These are phyloP conservation scores for Cymbidium sinense DNA, from an alignment of 106 monocot genomes.

Conservation along the genomic window DNA sequence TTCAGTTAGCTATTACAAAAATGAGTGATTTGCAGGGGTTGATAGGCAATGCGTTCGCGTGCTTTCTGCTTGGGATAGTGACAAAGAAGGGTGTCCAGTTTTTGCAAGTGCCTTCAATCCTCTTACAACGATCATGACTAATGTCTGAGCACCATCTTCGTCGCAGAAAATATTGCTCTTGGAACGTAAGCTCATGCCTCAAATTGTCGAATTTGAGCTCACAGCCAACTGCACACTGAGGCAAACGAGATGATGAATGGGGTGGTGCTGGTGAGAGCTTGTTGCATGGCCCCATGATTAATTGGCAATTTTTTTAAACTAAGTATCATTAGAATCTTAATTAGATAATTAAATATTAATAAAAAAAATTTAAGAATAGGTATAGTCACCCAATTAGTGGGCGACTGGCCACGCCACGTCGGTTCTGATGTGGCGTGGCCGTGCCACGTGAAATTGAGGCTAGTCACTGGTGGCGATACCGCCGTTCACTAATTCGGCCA, in stretches of 20 bases:
- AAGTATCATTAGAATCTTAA: too few species aligned
- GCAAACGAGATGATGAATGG: neutral
- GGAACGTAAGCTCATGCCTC: neutral
- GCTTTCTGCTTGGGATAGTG: neutral
- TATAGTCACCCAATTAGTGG: too few species aligned
- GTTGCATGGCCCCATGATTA: neutral
- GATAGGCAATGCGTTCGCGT: neutral
- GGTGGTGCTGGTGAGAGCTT: neutral
- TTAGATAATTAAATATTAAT: too few species aligned
- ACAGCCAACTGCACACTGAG: neutral
- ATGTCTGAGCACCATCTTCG: neutral
- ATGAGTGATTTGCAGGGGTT: constrained; percentile 4
- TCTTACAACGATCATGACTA: neutral
- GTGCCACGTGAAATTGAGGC: too few species aligned
- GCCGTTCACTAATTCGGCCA: too few species aligned
- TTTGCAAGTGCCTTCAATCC: constrained; percentile 5
- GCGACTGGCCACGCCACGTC: too few species aligned
- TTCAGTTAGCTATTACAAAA: too few species aligned
- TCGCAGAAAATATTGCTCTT: neutral
- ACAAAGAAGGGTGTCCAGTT: neutral
- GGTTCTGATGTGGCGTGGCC: too few species aligned
- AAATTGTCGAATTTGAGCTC: neutral
- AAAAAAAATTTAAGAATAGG: too few species aligned
- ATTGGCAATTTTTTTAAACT: too few species aligned
- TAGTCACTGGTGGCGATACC: too few species aligned